phyloP scores from a whole-genome alignment of 164 flowering plant species.

The Warburgia ugandensis region DNA sequence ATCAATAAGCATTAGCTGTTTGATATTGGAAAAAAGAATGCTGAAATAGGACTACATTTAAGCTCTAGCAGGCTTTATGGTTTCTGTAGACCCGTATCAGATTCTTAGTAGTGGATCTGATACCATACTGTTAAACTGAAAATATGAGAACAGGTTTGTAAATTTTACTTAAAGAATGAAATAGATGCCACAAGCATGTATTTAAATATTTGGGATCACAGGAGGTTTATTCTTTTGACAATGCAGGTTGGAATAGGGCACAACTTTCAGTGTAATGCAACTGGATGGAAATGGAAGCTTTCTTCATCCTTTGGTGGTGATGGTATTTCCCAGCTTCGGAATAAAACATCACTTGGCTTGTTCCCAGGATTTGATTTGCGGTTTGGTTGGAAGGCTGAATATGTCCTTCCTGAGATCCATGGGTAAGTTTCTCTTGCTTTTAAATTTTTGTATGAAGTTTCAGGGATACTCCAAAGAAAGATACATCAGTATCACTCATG shows the following conservation, averaged over 20 bases:
- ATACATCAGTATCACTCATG: too few species aligned
- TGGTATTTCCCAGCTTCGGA: conserved; percentile 73
- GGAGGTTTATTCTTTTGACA: conserved; percentile 2
- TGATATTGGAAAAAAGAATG: too few species aligned
- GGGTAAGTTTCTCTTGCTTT: conserved; percentile 43
- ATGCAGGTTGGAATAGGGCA: conserved; percentile 86
- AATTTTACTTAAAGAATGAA: background rate
- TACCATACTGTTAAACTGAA: too few species aligned
- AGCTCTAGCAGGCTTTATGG: too few species aligned
- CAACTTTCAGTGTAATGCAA: conserved; percentile 62
- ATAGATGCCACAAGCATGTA: background rate
- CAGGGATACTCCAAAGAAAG: background rate
- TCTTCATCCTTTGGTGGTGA: conserved; percentile 84
- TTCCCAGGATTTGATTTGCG: conserved; percentile 81
- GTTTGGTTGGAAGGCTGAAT: conserved; percentile 90
- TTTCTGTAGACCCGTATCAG: too few species aligned
- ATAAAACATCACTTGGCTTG: conserved; percentile 67
- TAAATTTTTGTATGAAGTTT: background rate
- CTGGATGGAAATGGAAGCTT: conserved; percentile 94
- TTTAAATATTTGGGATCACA: too few species aligned
- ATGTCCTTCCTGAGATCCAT: conserved; percentile 79
- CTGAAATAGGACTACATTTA: too few species aligned
- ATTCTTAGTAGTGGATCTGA: too few species aligned
- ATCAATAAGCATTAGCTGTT: too few species aligned
- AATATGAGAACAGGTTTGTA: background rate